phyloP scores from a whole-genome alignment of 1,284 basidiomycete genomes.

The Leccinum idahoense region DNA sequence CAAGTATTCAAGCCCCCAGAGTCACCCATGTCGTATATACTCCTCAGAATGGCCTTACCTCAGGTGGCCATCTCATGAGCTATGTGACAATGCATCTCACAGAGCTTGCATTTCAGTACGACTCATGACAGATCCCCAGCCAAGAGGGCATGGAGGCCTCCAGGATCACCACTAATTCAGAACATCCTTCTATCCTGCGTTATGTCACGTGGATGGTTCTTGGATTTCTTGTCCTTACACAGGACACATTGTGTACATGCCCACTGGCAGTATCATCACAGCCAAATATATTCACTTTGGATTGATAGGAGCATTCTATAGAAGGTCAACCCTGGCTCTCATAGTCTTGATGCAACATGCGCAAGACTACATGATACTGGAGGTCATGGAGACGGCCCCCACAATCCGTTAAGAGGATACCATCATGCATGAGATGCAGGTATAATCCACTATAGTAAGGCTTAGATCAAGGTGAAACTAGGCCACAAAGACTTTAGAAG shows the following conservation, averaged over 20 bases:
- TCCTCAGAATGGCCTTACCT: not conserved
- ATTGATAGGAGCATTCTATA: not conserved
- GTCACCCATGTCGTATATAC: not conserved
- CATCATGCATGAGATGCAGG: not conserved
- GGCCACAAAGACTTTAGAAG: too few relatives aligned
- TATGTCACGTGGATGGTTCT: not conserved
- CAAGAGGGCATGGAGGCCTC: not conserved
- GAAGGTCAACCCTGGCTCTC: not conserved
- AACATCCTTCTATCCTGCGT: not conserved
- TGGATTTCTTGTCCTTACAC: not conserved
- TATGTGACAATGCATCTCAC: not conserved
- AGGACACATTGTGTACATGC: not conserved
- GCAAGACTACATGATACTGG: not conserved
- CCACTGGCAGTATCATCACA: not conserved
- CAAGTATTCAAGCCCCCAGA: not conserved
- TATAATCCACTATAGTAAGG: too few relatives aligned
- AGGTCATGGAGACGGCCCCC: not conserved
- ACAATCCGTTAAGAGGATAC: not conserved
- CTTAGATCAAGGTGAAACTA: too few relatives aligned
- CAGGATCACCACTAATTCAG: not conserved
- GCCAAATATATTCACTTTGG: not conserved
- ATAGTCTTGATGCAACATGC: not conserved
- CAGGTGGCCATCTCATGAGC: not conserved
- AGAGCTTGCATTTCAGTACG: not conserved
- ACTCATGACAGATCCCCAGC: not conserved